Percentiles rank a stretch among this genome's conserved stretches.
Evolutionary conservation across 2,329 filamentous ascomycete species (phyloP).

Genomic region (Blumeria graminis): DNA sequence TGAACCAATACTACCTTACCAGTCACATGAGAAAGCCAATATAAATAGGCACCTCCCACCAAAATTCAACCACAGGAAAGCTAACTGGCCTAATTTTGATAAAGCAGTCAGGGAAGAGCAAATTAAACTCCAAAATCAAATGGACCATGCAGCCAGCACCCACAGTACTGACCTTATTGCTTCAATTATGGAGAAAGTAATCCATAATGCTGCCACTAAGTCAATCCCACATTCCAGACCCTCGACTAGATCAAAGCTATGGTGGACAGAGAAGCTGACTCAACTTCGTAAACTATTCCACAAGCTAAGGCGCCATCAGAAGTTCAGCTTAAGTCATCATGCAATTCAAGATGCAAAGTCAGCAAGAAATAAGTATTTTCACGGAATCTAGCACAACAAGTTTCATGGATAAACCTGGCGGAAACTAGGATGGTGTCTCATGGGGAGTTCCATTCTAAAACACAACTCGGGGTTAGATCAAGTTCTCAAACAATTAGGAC

Average conservation of each 20-base stretch:
- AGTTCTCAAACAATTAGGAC: too few relatives aligned
- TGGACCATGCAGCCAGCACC: neutral
- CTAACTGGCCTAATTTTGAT: neutral
- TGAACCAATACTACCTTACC: neutral
- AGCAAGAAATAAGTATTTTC: too few relatives aligned
- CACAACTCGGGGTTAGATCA: too few relatives aligned
- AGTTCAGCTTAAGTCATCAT: too few relatives aligned
- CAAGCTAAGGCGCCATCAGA: neutral
- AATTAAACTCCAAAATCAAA: neutral
- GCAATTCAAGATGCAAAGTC: too few relatives aligned
- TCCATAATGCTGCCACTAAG: neutral
- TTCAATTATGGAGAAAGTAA: neutral
- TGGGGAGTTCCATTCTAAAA: too few relatives aligned
- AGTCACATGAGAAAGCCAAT: neutral
- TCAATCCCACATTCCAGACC: neutral
- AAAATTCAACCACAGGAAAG: neutral
- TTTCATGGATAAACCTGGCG: too few relatives aligned
- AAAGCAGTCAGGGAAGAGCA: neutral
- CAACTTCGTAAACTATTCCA: neutral
- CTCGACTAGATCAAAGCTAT: neutral
- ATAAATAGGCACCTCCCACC: neutral
- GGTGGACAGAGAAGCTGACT: neutral
- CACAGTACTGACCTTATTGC: neutral
- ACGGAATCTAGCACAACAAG: too few relatives aligned
- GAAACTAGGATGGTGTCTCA: too few relatives aligned